Evolutionary conservation across 768 basidiomycete species (phyloP), one percentile per base, ranked within the genome.

Genomic region (Porphyrellus cyaneotinctus): DNA sequence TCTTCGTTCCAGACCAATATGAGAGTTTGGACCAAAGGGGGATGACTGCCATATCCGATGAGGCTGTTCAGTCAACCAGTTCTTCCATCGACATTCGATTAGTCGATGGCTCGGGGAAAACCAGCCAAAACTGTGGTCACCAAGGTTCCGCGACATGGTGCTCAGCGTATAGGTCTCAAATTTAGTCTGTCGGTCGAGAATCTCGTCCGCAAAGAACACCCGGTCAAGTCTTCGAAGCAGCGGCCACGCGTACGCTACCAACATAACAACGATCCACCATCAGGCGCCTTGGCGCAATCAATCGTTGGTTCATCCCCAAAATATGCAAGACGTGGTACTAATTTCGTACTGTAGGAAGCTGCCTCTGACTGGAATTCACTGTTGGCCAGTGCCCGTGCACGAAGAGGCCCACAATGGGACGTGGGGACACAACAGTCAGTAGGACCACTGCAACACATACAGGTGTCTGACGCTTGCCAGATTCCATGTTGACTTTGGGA

Each of bases 291-390:
- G 24, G 77, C 78, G 14, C 80, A 81, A 46, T 84, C 87, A 28
- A 80, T 87, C 57, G 88, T 90, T 59, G 51, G 85, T 80, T 9
- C 18, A 10, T 26, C 43, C 26, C 17, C 14, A 15, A 15, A 18
- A 35, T 6, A 5, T 13, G 33, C 50, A 8, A 31, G 17, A 3
- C 30, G 26, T 46, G 4, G 5, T 5, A 14, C 54, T 60, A 22
- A 38, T 26, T 22, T 26, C 6, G 22, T 18, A 32, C 23, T 33
- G 32, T 37, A 80, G 79, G 89, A 91, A 66, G 83, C 82, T 62
- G 87, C 90, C 11, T 89, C 87, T 11, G 87, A 90, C 58, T 91
- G 90, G 90, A 92, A 92, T 59, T 91, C 89, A 0, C 60, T 90
- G 48, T 74, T 92, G 42, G 78, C 82, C 54, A 85, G 84, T 24